These are phyloP conservation scores for Chloris gayana DNA, from an alignment of 176 grass and related monocot species.

Conservation along the genomic window DNA sequence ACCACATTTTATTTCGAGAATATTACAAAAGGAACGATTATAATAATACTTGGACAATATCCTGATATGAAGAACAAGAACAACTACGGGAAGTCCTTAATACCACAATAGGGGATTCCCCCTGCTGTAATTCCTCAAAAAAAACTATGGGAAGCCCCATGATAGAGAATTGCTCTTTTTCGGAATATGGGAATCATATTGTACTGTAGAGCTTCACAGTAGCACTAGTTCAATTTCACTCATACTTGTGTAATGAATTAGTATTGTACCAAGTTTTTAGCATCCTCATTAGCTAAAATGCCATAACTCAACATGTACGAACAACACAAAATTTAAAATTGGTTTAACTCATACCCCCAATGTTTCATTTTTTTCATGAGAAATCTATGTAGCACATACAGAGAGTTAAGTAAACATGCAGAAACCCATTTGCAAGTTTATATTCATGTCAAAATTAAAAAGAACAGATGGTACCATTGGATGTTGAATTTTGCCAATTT, in stretches of 20 bases:
- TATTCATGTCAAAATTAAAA: background rate
- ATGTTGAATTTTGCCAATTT: background rate
- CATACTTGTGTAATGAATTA: background rate
- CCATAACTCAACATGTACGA: background rate
- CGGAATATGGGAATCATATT: background rate
- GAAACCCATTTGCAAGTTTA: background rate
- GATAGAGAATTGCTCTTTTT: background rate
- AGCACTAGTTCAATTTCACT: background rate
- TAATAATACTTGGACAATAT: constrained; percentile 24
- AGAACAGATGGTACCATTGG: background rate
- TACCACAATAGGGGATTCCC: too few species aligned
- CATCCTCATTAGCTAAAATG: background rate
- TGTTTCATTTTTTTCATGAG: background rate
- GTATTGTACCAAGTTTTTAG: background rate
- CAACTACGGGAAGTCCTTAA: background rate
- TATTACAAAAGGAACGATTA: background rate
- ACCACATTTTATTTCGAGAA: constrained; percentile 2
- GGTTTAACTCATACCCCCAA: too few species aligned
- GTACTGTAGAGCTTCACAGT: background rate
- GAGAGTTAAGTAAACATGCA: background rate
- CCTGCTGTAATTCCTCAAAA: too few species aligned
- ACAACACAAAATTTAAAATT: too few species aligned
- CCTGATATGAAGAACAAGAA: constrained; percentile 12
- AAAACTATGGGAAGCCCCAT: background rate
- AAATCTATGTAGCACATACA: background rate